Evolutionary conservation across 2,329 filamentous ascomycete genomes (phyloP).

Genomic region (Paramyrothecium sp.): DNA sequence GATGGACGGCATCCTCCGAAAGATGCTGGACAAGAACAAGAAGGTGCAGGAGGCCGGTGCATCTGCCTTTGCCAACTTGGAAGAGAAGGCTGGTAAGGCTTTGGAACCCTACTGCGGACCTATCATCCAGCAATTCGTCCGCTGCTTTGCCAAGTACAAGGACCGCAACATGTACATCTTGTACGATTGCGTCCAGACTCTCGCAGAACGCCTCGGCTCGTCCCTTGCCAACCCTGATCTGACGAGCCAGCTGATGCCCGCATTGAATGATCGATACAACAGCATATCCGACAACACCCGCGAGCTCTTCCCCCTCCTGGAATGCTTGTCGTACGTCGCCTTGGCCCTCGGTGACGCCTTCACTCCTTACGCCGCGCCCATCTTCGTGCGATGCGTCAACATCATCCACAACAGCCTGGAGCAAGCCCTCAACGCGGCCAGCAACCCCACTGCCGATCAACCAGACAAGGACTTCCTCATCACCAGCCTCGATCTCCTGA

Average conservation of each 20-base stretch:
- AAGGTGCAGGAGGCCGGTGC: slow-evolving; percentile 95
- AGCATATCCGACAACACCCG: slow-evolving; percentile 84
- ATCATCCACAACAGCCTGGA: slow-evolving; percentile 92
- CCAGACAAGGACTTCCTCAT: slow-evolving; percentile 98
- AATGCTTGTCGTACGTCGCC: slow-evolving; percentile 93
- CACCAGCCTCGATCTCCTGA: slow-evolving; percentile 89
- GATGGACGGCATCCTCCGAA: slow-evolving; percentile 92
- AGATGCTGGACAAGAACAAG: slow-evolving; percentile 97
- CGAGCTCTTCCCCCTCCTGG: slow-evolving; percentile 92
- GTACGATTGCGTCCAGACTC: slow-evolving; percentile 96
- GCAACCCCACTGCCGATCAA: slow-evolving; percentile 67
- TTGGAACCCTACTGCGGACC: slow-evolving; percentile 84
- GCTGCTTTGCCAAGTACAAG: slow-evolving; percentile 94
- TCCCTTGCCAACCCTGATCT: slow-evolving; percentile 78
- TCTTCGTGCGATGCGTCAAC: slow-evolving; percentile 84
- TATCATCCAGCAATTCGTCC: slow-evolving; percentile 88
- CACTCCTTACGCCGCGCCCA: slow-evolving; percentile 78
- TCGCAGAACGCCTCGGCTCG: slow-evolving; percentile 86
- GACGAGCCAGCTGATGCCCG: slow-evolving; percentile 87
- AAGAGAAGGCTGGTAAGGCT: slow-evolving; percentile 83
- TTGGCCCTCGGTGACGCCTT: slow-evolving; percentile 82
- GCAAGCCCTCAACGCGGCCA: slow-evolving; percentile 68
- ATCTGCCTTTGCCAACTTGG: slow-evolving; percentile 92
- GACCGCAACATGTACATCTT: slow-evolving; percentile 98
- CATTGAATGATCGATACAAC: slow-evolving; percentile 84